Conservation (phyloP, 164 flowering plant species). For the Magnolia kwangsiensis region DNA sequence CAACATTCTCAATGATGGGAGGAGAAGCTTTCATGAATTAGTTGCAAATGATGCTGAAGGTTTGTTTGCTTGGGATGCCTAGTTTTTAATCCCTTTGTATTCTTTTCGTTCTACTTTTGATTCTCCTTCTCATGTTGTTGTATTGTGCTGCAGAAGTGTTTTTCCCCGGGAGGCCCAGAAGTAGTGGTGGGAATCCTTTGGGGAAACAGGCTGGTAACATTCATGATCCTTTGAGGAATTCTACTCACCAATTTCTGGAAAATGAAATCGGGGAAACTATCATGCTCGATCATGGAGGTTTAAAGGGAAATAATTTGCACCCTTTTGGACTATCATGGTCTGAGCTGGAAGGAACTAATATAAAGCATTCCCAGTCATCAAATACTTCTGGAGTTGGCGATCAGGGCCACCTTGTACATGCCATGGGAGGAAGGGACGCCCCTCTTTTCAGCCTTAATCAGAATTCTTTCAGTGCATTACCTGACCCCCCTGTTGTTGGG, state of each 20-base stretch:
- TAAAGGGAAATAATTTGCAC: slow-evolving; percentile 47
- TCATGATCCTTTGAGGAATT: slow-evolving; percentile 26
- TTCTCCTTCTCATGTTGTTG: neutral
- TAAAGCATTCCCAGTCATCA: slow-evolving; percentile 38
- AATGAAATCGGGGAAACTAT: slow-evolving; percentile 29
- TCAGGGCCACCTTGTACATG: slow-evolving; percentile 21
- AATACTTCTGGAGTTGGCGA: slow-evolving; percentile 27
- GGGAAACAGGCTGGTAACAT: slow-evolving; percentile 26
- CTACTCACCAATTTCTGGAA: slow-evolving; percentile 22
- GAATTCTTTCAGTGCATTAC: slow-evolving; percentile 26
- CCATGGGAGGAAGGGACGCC: slow-evolving; percentile 29
- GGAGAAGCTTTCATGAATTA: slow-evolving; percentile 39
- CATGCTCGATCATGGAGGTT: slow-evolving; percentile 23
- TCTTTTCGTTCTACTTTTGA: neutral
- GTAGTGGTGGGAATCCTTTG: slow-evolving; percentile 30
- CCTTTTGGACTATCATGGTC: slow-evolving; percentile 82
- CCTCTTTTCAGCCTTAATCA: slow-evolving; percentile 16
- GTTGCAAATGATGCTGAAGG: slow-evolving; percentile 59
- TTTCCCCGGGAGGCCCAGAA: slow-evolving; percentile 55
- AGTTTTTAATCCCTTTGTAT: neutral
- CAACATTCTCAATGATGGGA: slow-evolving; percentile 26
- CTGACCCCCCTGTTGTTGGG: slow-evolving; percentile 33
- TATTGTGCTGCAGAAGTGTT: slow-evolving; percentile 46
- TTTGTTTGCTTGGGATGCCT: slow-evolving; percentile 14
- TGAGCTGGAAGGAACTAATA: slow-evolving; percentile 54